A percentile compares a stretch with the other conserved stretches of the same genome.
Evolutionary conservation across 2,329 filamentous ascomycete genomes (phyloP).

Genomic region (Bertia moriformis): DNA sequence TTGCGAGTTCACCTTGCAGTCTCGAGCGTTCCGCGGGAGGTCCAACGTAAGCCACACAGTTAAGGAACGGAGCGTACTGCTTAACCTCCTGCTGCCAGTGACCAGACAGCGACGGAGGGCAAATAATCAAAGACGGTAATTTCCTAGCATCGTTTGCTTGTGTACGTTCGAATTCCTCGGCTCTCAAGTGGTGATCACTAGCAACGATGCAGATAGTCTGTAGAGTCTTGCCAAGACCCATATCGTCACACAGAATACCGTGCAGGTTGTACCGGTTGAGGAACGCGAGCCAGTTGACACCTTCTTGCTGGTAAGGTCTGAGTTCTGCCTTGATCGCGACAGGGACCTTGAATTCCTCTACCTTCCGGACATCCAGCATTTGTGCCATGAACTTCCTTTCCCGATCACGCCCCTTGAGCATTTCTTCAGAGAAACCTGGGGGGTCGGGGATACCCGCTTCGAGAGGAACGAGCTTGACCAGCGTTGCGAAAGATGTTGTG

Average conservation of each 20-base stretch:
- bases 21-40: conserved; percentile 67
- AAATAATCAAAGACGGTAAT: conserved; percentile 85
- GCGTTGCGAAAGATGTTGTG: conserved; percentile 89
- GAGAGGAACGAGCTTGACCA: conserved; percentile 91
- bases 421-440: conserved; percentile 74
- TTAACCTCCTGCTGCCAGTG: conserved; percentile 98
- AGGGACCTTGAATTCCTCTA: conserved; percentile 83
- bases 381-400: conserved; percentile 95
- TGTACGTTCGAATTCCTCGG: conserved; percentile 77
- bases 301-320: conserved; percentile 93
- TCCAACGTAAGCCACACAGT: conserved; percentile 79
- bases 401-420: conserved; percentile 78
- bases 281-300: conserved; percentile 97
- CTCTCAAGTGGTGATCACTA: conserved; percentile 87
- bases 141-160: conserved; percentile 62
- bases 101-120: conserved; percentile 85
- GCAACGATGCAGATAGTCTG: conserved; percentile 97
- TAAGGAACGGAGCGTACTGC: conserved; percentile 87
- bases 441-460: conserved; percentile 96
- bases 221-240: conserved; percentile 94
- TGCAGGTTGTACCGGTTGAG: conserved; percentile 96
- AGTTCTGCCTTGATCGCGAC: conserved; percentile 95
- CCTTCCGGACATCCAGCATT: conserved; percentile 90
- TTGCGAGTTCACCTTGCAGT: conserved; percentile 53
- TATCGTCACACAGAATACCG: conserved; percentile 95